Percentiles rank a stretch among this genome's conserved stretches.
Conservation (phyloP, 2,329 filamentous ascomycete genomes). For the Ploettnerulaceae sp. region DNA sequence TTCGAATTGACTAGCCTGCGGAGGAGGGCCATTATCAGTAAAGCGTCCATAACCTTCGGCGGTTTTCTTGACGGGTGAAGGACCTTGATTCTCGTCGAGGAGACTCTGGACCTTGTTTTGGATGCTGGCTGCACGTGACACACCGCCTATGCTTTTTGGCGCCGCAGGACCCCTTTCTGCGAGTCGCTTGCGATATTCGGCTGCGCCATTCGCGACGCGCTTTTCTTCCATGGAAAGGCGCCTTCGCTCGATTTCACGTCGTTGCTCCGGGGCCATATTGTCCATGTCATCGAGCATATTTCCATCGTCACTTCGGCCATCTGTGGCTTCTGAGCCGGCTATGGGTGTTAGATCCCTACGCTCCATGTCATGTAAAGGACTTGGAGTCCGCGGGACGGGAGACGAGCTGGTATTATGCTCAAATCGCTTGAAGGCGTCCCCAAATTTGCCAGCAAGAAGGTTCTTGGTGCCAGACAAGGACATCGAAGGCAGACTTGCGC, state of each 20-base stretch:
- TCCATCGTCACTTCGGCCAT: slow-evolving; percentile 62
- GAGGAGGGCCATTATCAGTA: slow-evolving; percentile 47
- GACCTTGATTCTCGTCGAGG: slow-evolving; percentile 69
- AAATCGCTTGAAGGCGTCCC: slow-evolving; percentile 89
- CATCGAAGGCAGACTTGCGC: slow-evolving; percentile 64
- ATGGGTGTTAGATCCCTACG: slow-evolving; percentile 57
- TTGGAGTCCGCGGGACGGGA: slow-evolving; percentile 41
- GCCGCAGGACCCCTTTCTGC: slow-evolving; percentile 53
- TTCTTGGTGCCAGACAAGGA: slow-evolving; percentile 72
- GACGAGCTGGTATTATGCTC: slow-evolving; percentile 49
- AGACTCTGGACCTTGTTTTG: slow-evolving; percentile 86
- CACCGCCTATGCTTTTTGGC: slow-evolving; percentile 53
- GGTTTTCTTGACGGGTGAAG: slow-evolving; percentile 57
- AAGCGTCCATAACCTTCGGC: slow-evolving; percentile 89
- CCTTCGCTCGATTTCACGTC: slow-evolving; percentile 80
- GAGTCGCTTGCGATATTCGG: slow-evolving; percentile 76
- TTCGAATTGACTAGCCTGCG: slow-evolving; percentile 20
- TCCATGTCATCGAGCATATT: slow-evolving; percentile 60
- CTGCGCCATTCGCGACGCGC: slow-evolving; percentile 81
- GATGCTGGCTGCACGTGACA: slow-evolving; percentile 73
- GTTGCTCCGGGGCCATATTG: slow-evolving; percentile 78
- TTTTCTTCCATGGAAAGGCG: slow-evolving; percentile 82
- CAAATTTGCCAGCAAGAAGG: slow-evolving; percentile 82
- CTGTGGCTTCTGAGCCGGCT: slow-evolving; percentile 69
- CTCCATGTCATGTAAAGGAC: slow-evolving; percentile 38